A percentile compares a stretch with the other conserved stretches of the same genome.
Evolutionary conservation across 495 filamentous ascomycete species (phyloP).

Genomic region (Penicillium silybi): DNA sequence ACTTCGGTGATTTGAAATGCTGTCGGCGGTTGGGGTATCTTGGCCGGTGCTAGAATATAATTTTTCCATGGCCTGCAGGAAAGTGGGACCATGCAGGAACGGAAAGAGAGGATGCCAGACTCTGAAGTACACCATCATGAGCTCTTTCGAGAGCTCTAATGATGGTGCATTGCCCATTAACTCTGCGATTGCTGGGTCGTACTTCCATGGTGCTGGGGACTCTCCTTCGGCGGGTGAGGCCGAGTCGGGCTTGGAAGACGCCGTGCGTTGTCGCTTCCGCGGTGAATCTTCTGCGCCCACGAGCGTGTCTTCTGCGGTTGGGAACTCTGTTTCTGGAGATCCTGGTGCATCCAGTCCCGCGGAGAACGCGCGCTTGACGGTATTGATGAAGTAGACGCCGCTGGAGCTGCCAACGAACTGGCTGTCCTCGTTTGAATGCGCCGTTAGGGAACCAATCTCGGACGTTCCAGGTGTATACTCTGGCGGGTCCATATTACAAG

Average conservation of each 20-base stretch:
- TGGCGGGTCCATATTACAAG: conserved; percentile 28
- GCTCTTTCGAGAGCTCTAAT: conserved; percentile 22
- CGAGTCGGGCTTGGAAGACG: conserved; percentile 12
- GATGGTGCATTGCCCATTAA: conserved; percentile 30
- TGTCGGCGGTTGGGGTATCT: background rate
- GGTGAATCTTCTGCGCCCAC: conserved; percentile 31
- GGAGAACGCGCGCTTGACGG: conserved; percentile 39
- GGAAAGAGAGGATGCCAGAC: conserved; percentile 49
- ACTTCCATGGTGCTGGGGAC: conserved; percentile 25
- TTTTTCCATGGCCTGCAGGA: conserved; percentile 43
- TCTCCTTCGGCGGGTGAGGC: conserved; percentile 6
- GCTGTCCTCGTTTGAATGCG: conserved; percentile 40
- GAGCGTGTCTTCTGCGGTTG: conserved; percentile 35
- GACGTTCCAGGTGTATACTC: conserved; percentile 26
- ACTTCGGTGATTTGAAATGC: conserved; percentile 17
- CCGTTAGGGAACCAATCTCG: conserved; percentile 39
- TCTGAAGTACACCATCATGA: conserved; percentile 44
- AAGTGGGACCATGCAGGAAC: conserved; percentile 48
- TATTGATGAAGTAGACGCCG: conserved; percentile 43
- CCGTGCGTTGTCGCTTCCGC: conserved; percentile 16
- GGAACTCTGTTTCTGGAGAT: conserved; percentile 28
- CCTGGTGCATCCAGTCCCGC: conserved; percentile 16
- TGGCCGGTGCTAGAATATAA: conserved; percentile 27
- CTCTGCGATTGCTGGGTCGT: conserved; percentile 27
- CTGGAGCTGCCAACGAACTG: conserved; percentile 43